Percentiles rank a stretch among this genome's conserved stretches.
These are phyloP conservation scores for Candida multigemmis DNA, from an alignment of 805 yeast species.

Conservation along the genomic window DNA sequence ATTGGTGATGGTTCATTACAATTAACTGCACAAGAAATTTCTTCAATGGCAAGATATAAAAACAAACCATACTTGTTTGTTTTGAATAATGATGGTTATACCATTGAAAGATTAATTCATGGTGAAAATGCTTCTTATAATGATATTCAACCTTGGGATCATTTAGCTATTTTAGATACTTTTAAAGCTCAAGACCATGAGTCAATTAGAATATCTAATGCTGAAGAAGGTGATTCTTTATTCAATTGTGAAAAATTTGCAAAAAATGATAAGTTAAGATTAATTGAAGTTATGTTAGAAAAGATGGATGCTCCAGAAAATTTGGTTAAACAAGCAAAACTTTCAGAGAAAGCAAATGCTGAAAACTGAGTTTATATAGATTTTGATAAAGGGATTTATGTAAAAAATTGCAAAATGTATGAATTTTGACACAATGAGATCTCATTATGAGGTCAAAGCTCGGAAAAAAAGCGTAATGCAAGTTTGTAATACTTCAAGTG, in stretches of 20 bases:
- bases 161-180: constrained; percentile 19
- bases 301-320: constrained; percentile 29
- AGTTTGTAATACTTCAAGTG: too few relatives aligned
- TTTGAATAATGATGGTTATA: constrained; percentile 31
- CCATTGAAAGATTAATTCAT: constrained; percentile 31
- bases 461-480: too few relatives aligned
- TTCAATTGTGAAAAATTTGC: constrained; percentile 18
- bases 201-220: constrained; percentile 13
- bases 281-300: constrained; percentile 27
- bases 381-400: too few relatives aligned
- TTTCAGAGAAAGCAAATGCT: constrained; percentile 20
- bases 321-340: constrained; percentile 25
- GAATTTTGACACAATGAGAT: too few relatives aligned
- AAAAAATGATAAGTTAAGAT: constrained; percentile 20
- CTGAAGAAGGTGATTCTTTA: constrained; percentile 15
- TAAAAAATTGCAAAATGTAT: too few relatives aligned
- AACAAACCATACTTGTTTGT: constrained; percentile 28
- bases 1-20: constrained; percentile 37
- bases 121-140: constrained; percentile 27
- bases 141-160: constrained; percentile 31
- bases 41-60: constrained; percentile 26
- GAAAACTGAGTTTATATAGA: too few relatives aligned
- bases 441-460: too few relatives aligned
- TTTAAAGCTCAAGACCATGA: constrained; percentile 23
- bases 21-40: constrained; percentile 31